Base-by-base conservation (phyloP, 1,139 yeast species). In the Meyerozyma sp. region DNA sequence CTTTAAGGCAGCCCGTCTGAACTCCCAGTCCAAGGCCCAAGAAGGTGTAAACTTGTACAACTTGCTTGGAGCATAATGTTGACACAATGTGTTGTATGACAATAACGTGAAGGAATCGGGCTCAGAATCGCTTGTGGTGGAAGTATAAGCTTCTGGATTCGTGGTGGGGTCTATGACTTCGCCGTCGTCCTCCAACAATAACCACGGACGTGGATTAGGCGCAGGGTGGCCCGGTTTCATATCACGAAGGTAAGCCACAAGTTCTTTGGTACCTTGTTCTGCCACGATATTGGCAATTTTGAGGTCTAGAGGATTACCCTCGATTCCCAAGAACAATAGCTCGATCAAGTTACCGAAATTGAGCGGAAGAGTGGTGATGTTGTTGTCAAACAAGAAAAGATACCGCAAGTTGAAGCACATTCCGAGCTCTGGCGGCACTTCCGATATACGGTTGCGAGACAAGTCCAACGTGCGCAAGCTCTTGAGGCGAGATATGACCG, bases 1-100 rank as follows among this genome's bases (percentile, higher is more conserved):
- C 49, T 82, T 79, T 50, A 93, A 75, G 41, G 79, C 71, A 46
- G 84, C 82, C 58, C 84, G 80, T 65, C 99, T 83, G 65, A 84
- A 90, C n/a, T 85, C 86, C 98, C 98, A 91, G 43, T 82, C 80
- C 50, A 93, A 75, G 6, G 98, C 98, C 98, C 98, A 93, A 2
- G 95, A 82, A 27, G 98, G 98, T 2, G 98, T 90, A 61, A 88
- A 93, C 56, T 87, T 91, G 62, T 88, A 94, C 85, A 91, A 77
- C 62, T 82, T 86, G 18, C 94, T 78, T 8, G 97, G 90, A 4
- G 98, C 98, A 68, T 91, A 91, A 62, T 86, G 95, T 61, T 93
- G 98, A 65, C 98, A 93, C 59, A 93, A 73, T 3, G 95, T 88
- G 63, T 93, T 93, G 70, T 90, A 93, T 40, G 91, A 82, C 75